These are phyloP conservation scores for Trichocomaceae sp. DNA, from an alignment of 2,329 filamentous ascomycete genomes.

Conservation along the genomic window DNA sequence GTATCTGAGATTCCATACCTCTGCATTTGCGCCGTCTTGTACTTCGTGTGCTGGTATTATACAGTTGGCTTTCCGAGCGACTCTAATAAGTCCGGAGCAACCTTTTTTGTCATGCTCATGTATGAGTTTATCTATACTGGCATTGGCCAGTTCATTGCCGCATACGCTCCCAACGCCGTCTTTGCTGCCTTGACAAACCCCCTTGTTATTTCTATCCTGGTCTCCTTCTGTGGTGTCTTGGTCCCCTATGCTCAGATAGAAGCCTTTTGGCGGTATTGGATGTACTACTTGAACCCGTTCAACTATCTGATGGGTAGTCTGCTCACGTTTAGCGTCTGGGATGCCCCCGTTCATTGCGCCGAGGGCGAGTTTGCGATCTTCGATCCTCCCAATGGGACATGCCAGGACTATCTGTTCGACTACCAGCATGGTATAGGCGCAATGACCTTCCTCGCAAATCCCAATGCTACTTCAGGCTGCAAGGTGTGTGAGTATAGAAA, in stretches of 20 bases:
- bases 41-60: constrained; percentile 67
- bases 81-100: constrained; percentile 35
- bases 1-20: constrained; percentile 62
- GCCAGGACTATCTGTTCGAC: constrained; percentile 49
- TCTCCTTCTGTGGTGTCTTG: constrained; percentile 65
- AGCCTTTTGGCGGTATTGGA: constrained; percentile 64
- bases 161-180: constrained; percentile 60
- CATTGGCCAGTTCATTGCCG: constrained; percentile 74
- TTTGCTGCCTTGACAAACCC: constrained; percentile 70
- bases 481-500: constrained; percentile 54
- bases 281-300: constrained; percentile 56
- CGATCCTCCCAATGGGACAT: constrained; percentile 42
- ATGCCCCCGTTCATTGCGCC: constrained; percentile 41
- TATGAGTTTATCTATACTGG: constrained; percentile 65
- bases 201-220: constrained; percentile 66
- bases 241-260: constrained; percentile 57
- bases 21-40: constrained; percentile 55
- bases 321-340: constrained; percentile 49
- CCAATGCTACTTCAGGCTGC: constrained; percentile 51
- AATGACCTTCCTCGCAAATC: constrained; percentile 52
- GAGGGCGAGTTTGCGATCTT: constrained; percentile 45
- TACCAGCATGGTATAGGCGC: constrained; percentile 46
- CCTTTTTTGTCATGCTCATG: constrained; percentile 66
- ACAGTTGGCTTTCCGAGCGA: constrained; percentile 59
- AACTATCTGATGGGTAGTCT: constrained; percentile 55